Base-by-base conservation (phyloP, 371 early-diverging fungal species). In the Funneliformis caledonium region DNA sequence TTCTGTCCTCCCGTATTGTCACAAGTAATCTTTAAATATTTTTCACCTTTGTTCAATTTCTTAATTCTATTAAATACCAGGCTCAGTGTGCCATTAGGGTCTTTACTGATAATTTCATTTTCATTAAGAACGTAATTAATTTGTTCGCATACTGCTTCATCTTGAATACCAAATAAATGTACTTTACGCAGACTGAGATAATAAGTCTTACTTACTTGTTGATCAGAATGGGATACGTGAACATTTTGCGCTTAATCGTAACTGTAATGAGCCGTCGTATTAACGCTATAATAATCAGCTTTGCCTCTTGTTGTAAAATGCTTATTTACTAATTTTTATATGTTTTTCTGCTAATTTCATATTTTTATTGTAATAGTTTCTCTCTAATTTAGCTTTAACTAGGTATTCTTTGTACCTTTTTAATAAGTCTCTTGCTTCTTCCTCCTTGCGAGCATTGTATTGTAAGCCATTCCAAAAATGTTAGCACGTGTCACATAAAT, bases 91-190 rank as follows among this genome's bases (percentile, higher is more conserved):
- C 43, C 42, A 37, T 37, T 37, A 72, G 43, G 43, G 16, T 48
- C 37, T 47, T 45, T 72, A 9, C 48, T 16, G 19, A 60, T 22
- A 60, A 60, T 22, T 22, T 60, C 22, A 4, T 19, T 4, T 19
- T 19, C 4, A 60, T 60, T 0, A 14, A 68, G 68, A 16, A 68
- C 2, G 37, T 68, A 68, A 68, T 73, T 74, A 59, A 74, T 74
- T 75, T 75, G 75, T 33, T 75, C 60, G 7, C 75, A 1, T 16
- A 59, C 56, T 75, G 75, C 52, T 59, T 75, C 59, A 75, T 75
- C 59, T 59, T 75, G 56, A 7, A 73, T 75, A 59, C 60, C 75
- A 59, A 75, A 75, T 60, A 75, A 74, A 31, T 74, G 52, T 10
- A 73, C 74, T 22, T 62, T 62, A 37, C 37, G 37, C 3, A 3